Base-by-base conservation (phyloP, 371 early-diverging fungal genomes). In the Rhizopus delemar region DNA sequence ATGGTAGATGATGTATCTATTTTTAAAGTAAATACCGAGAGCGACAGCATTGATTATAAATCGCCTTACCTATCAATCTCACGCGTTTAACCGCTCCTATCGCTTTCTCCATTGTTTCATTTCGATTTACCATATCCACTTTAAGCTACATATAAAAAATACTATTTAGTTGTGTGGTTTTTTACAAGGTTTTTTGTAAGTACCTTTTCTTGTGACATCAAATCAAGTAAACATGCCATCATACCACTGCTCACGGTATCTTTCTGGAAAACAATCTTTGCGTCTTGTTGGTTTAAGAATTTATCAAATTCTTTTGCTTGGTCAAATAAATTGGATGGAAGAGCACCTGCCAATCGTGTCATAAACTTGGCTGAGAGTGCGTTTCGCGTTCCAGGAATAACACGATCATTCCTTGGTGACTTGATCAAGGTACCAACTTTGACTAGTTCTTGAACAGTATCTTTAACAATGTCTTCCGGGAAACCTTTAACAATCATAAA, bases 371-470 rank as follows among this genome's bases (percentile, higher is more conserved):
- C 70, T 3, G 83, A 78, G n/a, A 84, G 33, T 29, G 66, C 59
- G 46, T 46, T 69, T 3, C 50, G 63, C n/a, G 74, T 67, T 8
- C 79, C 81, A 3, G 86, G 86, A 31, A 86, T 57, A 46, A 81
- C 58, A 16, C 86, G 75, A 34, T 75, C 75, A 0, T 51, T 35
- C 5, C 49, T n/a, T n/a, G 43, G 8, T 8, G 69, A 51, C 12
- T 51, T 66, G 4, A 77, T 71, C 12, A 84, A 60, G 1, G 58
- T 46, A 22, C 71, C 70, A 1, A 57, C 46, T 0, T 46, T 49
- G 16, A 60, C 62, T 46, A 74, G 32, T 13, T 48, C 33, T 22
- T 64, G 48, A 5, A 76, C 34, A 0, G 77, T 73, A 5, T 6
- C n/a, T 5, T 49, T 56, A 2, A 72, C 57, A 3, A 57, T 4